Percentiles rank a stretch among this genome's conserved stretches.
Conservation (phyloP, 768 basidiomycete genomes). For the Hebeloma cylindrosporum region DNA sequence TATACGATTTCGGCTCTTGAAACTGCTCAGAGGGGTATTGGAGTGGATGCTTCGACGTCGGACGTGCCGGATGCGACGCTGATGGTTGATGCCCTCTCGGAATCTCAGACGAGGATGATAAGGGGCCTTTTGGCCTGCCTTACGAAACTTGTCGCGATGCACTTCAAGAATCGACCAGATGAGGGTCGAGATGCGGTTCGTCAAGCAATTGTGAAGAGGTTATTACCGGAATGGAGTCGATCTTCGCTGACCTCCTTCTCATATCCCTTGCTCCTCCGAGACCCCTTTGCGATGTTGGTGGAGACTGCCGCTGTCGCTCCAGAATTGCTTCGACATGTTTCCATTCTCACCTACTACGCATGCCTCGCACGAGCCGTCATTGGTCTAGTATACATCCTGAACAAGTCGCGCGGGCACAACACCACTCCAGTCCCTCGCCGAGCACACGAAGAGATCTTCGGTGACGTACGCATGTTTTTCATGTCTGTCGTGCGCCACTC, state of each 20-base stretch:
- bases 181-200: constrained; percentile 76
- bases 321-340: constrained; percentile 84
- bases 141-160: constrained; percentile 59
- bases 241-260: constrained; percentile 82
- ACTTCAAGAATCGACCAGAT: constrained; percentile 69
- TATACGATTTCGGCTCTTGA: constrained; percentile 87
- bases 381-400: constrained; percentile 79
- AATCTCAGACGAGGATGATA: constrained; percentile 74
- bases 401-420: constrained; percentile 62
- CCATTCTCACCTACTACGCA: constrained; percentile 89
- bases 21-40: constrained; percentile 71
- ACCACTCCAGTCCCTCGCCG: constrained; percentile 45
- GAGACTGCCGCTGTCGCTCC: constrained; percentile 91
- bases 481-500: constrained; percentile 90
- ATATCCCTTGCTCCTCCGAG: constrained; percentile 82
- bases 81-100: constrained; percentile 76
- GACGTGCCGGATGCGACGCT: constrained; percentile 24
- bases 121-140: constrained; percentile 74
- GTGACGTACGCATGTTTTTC: constrained; percentile 85
- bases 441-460: constrained; percentile 72
- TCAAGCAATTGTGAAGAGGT: constrained; percentile 84
- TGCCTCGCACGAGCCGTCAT: constrained; percentile 85
- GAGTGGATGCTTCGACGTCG: constrained; percentile 30
- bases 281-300: constrained; percentile 86
- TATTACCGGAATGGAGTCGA: constrained; percentile 90